phyloP scores from a whole-genome alignment of 768 basidiomycete genomes.

The Rubroboletus satanas region DNA sequence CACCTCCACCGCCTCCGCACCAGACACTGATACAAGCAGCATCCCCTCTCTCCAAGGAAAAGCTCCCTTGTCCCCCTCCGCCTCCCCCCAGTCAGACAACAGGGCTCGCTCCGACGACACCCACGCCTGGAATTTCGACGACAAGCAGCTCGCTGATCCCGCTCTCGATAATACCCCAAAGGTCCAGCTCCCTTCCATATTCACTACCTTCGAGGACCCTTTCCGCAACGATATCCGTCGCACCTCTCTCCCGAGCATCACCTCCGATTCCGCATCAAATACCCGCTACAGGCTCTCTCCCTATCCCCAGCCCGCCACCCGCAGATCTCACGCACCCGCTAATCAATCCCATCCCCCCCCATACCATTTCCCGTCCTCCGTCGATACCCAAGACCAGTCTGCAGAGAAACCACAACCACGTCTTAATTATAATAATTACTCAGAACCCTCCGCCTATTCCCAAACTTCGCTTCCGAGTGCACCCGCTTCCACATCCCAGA shows the following conservation, averaged over 20 bases:
- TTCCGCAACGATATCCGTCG: constrained; percentile 54
- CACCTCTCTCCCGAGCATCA: constrained; percentile 59
- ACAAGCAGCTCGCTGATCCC: constrained; percentile 42
- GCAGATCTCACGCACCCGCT: constrained; percentile 46
- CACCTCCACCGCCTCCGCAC: constrained; percentile 62
- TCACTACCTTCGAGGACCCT: constrained; percentile 62
- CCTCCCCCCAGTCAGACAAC: constrained; percentile 44
- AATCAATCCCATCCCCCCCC: constrained; percentile 39
- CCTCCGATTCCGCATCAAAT: constrained; percentile 41
- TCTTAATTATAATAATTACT: constrained; percentile 40
- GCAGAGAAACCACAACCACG: constrained; percentile 38
- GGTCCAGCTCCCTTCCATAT: constrained; percentile 73
- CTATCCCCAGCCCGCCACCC: constrained; percentile 48
- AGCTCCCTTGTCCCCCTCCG: constrained; percentile 52
- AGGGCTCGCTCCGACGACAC: constrained; percentile 37
- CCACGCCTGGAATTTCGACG: constrained; percentile 27
- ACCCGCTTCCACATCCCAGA: constrained; percentile 48
- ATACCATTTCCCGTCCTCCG: constrained; percentile 52
- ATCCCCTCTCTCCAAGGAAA: constrained; percentile 59
- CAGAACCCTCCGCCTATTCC: constrained; percentile 45
- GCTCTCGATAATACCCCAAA: constrained; percentile 41
- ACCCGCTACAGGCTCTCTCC: constrained; percentile 52
- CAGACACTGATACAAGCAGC: constrained; percentile 57
- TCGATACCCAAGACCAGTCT: constrained; percentile 38
- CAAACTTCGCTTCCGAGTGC: constrained; percentile 49